phyloP scores from a whole-genome alignment of 208 protist genomes.

The Trypanosoma boissoni region DNA sequence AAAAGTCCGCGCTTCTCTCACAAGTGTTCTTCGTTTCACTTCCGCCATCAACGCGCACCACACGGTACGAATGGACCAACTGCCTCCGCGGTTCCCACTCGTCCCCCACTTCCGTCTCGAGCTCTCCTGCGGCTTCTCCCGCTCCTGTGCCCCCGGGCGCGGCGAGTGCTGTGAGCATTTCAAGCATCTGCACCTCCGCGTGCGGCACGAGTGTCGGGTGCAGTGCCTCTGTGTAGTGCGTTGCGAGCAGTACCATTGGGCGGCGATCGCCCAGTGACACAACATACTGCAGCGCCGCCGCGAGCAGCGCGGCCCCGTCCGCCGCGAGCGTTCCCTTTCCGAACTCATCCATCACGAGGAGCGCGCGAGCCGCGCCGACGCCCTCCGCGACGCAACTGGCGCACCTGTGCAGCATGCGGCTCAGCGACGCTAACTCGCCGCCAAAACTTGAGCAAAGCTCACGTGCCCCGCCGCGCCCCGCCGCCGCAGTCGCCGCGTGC shows the following conservation, averaged over 20 bases:
- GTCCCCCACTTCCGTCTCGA: background rate
- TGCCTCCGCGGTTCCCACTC: conserved; percentile 1
- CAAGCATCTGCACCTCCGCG: conserved; percentile 21
- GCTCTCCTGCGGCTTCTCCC: background rate
- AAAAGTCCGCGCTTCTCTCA: background rate
- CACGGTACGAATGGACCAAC: conserved; percentile 22
- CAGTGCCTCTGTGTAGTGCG: conserved; percentile 64
- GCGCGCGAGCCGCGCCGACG: conserved; percentile 29
- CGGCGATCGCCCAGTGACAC: conserved; percentile 22
- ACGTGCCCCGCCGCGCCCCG: conserved; percentile 7
- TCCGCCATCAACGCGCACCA: conserved; percentile 1
- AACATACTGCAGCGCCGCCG: conserved; percentile 52
- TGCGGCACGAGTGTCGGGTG: conserved; percentile 17
- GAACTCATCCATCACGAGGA: conserved; percentile 94
- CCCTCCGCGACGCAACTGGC: conserved; percentile 12
- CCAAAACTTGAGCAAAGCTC: conserved; percentile 64
- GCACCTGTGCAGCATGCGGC: conserved; percentile 53
- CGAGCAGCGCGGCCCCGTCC: conserved; percentile 84
- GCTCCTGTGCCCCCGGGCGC: background rate
- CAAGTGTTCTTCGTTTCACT: background rate
- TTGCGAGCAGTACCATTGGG: conserved; percentile 63
- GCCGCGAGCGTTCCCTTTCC: conserved; percentile 90
- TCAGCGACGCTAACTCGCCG: conserved; percentile 60
- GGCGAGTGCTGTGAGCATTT: conserved; percentile 23
- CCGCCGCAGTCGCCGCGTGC: conserved; percentile 9